Conservation (phyloP, 768 basidiomycete genomes). For the Sporobolomyces pararoseus region DNA sequence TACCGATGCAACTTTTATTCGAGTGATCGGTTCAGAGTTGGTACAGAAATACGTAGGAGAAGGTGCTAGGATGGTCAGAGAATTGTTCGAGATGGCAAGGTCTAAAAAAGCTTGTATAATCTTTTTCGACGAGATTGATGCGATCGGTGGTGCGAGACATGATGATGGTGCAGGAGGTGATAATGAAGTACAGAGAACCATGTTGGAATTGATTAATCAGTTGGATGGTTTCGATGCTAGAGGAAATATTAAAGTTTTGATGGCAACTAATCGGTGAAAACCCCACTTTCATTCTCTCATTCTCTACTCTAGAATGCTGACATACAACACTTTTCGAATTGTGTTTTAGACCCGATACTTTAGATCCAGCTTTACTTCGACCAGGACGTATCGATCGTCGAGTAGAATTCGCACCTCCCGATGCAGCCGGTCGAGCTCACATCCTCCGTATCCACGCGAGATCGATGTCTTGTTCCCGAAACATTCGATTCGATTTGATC, state of each 20-base stretch:
- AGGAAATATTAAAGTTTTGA: conserved; percentile 99
- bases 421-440: conserved; percentile 92
- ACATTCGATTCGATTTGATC: conserved; percentile 96
- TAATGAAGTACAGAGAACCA: conserved; percentile 97
- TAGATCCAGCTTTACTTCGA: conserved; percentile 91
- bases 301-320: background rate
- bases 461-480: conserved; percentile 89
- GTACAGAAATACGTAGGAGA: conserved; percentile 99
- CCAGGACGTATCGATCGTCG: conserved; percentile 94
- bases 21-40: conserved; percentile 96
- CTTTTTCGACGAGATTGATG: conserved; percentile 98
- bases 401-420: conserved; percentile 92
- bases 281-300: background rate
- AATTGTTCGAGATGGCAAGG: conserved; percentile 98
- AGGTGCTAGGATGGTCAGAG: conserved; percentile 95
- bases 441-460: conserved; percentile 89
- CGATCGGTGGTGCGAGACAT: conserved; percentile 94
- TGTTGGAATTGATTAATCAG: conserved; percentile 98
- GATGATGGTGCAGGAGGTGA: conserved; percentile 99
- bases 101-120: conserved; percentile 99
- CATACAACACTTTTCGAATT: background rate
- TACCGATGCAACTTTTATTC: conserved; percentile 97
- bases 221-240: conserved; percentile 92
- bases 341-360: conserved; percentile 76
- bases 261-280: conserved; percentile 89